phyloP scores from a whole-genome alignment of 345 rosid genomes.

The Gossypium raimondii region DNA sequence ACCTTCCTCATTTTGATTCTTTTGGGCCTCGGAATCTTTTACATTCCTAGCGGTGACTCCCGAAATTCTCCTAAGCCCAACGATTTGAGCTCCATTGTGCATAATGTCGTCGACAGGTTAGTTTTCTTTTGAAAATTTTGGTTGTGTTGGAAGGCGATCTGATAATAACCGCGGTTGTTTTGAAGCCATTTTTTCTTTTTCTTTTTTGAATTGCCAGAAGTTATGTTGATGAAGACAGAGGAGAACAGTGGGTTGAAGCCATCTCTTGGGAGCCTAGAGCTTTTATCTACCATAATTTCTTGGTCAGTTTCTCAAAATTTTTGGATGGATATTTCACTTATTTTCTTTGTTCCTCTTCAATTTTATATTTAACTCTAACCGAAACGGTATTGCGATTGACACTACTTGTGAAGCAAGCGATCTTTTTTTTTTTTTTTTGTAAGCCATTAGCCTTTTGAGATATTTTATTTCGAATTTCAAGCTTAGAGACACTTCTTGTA shows the following conservation, averaged over 20 bases:
- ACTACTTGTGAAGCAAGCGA: too few species aligned
- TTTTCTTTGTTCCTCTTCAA: not conserved
- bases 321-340: not conserved
- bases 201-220: conserved; percentile 22
- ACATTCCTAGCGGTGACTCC: conserved; percentile 58
- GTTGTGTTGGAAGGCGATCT: conserved; percentile 5
- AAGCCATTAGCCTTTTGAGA: too few species aligned
- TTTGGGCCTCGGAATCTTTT: conserved; percentile 64
- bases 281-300: conserved; percentile 69
- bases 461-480: too few species aligned
- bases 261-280: conserved; percentile 94
- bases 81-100: conserved; percentile 71
- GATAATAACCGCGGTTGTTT: not conserved
- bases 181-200: not conserved
- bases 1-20: conserved; percentile 62
- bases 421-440: too few species aligned
- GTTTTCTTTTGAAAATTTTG: not conserved
- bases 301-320: conserved; percentile 43
- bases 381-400: too few species aligned
- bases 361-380: not conserved
- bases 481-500: too few species aligned
- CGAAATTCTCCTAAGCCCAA: not conserved
- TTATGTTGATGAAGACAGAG: conserved; percentile 41
- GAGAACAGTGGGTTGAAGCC: conserved; percentile 73
- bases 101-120: conserved; percentile 35